These are phyloP conservation scores for Amyloporia xantha DNA, from an alignment of 768 basidiomycete species.

Conservation along the genomic window DNA sequence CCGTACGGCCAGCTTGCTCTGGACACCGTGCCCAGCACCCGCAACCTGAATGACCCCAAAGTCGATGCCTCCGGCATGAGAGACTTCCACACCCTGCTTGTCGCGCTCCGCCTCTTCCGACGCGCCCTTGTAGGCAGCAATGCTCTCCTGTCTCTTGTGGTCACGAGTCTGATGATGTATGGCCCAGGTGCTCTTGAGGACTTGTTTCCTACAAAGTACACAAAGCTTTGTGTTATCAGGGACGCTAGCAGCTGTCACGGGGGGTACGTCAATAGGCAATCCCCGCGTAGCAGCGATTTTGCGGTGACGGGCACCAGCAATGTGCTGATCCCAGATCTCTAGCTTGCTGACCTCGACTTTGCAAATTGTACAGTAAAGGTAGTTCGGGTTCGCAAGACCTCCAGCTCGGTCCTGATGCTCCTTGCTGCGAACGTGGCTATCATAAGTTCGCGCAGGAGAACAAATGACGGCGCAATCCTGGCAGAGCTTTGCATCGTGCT, in stretches of 20 bases:
- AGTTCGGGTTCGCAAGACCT: not conserved
- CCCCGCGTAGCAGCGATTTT: not conserved
- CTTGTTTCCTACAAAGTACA: constrained; percentile 22
- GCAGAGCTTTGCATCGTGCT: constrained; percentile 20
- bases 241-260: constrained; percentile 27
- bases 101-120: constrained; percentile 50
- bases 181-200: constrained; percentile 28
- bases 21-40: constrained; percentile 19
- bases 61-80: constrained; percentile 30
- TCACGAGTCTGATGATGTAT: constrained; percentile 23
- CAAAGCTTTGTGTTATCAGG: constrained; percentile 20
- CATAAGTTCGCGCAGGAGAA: not conserved
- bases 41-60: constrained; percentile 44
- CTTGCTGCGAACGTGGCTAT: constrained; percentile 6
- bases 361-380: constrained; percentile 10
- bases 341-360: not conserved
- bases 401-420: constrained; percentile 6
- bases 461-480: constrained; percentile 16
- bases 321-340: constrained; percentile 1
- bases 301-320: not conserved
- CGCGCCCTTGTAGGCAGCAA: constrained; percentile 33
- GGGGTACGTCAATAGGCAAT: constrained; percentile 17
- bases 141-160: constrained; percentile 34
- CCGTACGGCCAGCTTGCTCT: constrained; percentile 9
- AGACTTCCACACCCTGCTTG: constrained; percentile 43